Base-by-base conservation (phyloP, 2,329 filamentous ascomycete genomes). In the Zymoseptoria pseudotritici region DNA sequence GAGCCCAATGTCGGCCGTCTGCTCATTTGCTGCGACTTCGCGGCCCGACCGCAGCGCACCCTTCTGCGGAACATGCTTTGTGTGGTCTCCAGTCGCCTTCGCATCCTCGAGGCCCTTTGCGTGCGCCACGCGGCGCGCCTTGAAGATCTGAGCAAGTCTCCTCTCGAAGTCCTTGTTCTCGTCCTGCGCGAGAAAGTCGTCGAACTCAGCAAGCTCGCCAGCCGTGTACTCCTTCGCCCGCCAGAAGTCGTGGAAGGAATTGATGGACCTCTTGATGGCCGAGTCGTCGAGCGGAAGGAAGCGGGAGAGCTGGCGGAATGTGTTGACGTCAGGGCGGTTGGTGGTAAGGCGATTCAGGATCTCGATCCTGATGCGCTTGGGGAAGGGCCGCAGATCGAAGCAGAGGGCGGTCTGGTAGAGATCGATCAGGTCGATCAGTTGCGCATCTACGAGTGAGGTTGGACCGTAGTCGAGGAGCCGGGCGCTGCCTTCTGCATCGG, bases 251-350 rank as follows among this genome's bases (percentile, higher is more conserved):
- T 57, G 42, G 8, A 58, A 31, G 2, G 61, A 57, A 21, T 65
- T 67, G 50, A 66, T 61, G 49, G 59, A 52, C 58, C 65, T 61
- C 19, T 36, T 60, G 51, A 67, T n/a, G n/a, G 62, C 29, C 1
- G 55, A n/a, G n/a, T 66, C 57, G 2, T 54, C 53, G 17, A 58
- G 19, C 2, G 64, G 65, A 4, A 67, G 29, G 56, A 52, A 63
- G 24, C 60, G 26, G 46, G 55, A 51, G 49, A 67, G 51, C 51
- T 61, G 58, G 17, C 29, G 31, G 46, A 67, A 60, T 29, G 57
- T 54, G 17, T 58, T 24, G n/a, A 60, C 56, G 10, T 51, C 31
- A 4, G 60, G 54, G 4, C 55, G 55, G 10, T 49, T 46, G 0
- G 42, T 46, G 4, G 59, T 63, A 46, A 67, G 54, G 50, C 61